A percentile compares a stretch with the other conserved stretches of the same genome.
These are phyloP conservation scores for Cladosporium oxysporum DNA, from an alignment of 2,329 filamentous ascomycete genomes.

Conservation along the genomic window DNA sequence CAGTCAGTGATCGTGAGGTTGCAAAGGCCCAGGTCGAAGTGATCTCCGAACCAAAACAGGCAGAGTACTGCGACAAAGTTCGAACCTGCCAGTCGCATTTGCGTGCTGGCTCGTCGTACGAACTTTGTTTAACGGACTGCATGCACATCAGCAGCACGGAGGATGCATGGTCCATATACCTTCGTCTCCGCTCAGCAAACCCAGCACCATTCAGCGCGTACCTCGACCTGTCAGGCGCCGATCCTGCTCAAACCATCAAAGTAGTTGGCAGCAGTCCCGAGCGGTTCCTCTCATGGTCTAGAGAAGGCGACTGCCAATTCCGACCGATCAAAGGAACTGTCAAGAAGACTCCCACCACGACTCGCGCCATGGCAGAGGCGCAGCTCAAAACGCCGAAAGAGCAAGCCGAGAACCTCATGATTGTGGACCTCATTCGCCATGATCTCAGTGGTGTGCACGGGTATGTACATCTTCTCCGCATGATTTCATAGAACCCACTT, in stretches of 20 bases:
- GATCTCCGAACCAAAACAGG: slow-evolving; percentile 29
- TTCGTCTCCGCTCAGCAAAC: slow-evolving; percentile 67
- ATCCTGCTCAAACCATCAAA: slow-evolving; percentile 48
- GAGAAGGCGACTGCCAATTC: slow-evolving; percentile 68
- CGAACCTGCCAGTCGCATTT: slow-evolving; percentile 69
- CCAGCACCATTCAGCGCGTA: slow-evolving; percentile 86
- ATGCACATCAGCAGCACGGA: slow-evolving; percentile 58
- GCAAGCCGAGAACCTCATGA: slow-evolving; percentile 95
- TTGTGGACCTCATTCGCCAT: slow-evolving; percentile 93
- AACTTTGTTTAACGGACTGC: slow-evolving; percentile 79
- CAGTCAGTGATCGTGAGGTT: too few relatives aligned
- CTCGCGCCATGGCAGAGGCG: slow-evolving; percentile 68
- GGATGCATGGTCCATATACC: slow-evolving; percentile 68
- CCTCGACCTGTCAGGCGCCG: slow-evolving; percentile 59
- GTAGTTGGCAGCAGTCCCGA: slow-evolving; percentile 85
- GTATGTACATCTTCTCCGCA: slow-evolving; percentile 47
- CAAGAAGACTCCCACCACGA: slow-evolving; percentile 70
- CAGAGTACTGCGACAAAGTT: slow-evolving; percentile 66
- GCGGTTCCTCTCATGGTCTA: slow-evolving; percentile 75
- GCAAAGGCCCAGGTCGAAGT: slow-evolving; percentile 18
- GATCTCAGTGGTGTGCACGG: slow-evolving; percentile 86
- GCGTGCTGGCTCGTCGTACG: slow-evolving; percentile 77
- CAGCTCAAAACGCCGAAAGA: slow-evolving; percentile 84
- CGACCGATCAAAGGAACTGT: slow-evolving; percentile 97
- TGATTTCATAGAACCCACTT: background rate